Conservation (phyloP, 768 basidiomycete genomes). For the Lepiota brunneoincarnata region DNA sequence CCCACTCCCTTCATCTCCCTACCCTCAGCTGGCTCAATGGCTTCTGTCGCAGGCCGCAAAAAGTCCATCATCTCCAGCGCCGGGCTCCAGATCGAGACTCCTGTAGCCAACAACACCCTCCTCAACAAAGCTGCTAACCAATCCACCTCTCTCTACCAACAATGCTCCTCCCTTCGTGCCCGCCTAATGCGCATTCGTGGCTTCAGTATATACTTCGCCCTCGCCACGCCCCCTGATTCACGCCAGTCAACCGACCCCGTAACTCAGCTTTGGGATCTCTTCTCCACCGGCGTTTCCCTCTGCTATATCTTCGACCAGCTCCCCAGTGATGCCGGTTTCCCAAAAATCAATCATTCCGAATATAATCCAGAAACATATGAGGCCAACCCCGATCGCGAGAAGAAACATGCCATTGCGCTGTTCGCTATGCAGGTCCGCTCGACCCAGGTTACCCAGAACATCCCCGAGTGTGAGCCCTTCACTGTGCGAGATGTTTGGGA, state of each 20-base stretch:
- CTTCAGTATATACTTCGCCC: conserved; percentile 68
- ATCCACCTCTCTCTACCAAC: conserved; percentile 88
- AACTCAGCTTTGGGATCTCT: conserved; percentile 90
- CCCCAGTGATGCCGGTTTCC: conserved; percentile 58
- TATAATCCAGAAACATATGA: conserved; percentile 68
- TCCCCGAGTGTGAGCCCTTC: conserved; percentile 77
- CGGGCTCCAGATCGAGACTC: conserved; percentile 69
- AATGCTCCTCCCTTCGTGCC: conserved; percentile 76
- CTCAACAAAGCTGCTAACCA: conserved; percentile 90
- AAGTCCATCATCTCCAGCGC: conserved; percentile 71
- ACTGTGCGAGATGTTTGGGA: conserved; percentile 91
- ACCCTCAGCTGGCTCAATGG: conserved; percentile 33
- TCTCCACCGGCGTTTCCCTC: conserved; percentile 89
- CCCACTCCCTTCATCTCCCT: neutral
- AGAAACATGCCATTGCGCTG: conserved; percentile 87
- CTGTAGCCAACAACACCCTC: conserved; percentile 76
- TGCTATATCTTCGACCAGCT: conserved; percentile 97
- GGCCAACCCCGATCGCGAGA: conserved; percentile 72
- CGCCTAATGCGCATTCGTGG: conserved; percentile 77
- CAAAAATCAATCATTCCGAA: conserved; percentile 58
- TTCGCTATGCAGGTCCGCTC: conserved; percentile 88
- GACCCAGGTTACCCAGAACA: conserved; percentile 53
- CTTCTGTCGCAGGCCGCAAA: conserved; percentile 68
- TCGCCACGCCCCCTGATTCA: conserved; percentile 54
- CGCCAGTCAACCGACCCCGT: conserved; percentile 90